Evolutionary conservation across 768 basidiomycete genomes (phyloP).

Genomic region (Coprinopsis sp.): DNA sequence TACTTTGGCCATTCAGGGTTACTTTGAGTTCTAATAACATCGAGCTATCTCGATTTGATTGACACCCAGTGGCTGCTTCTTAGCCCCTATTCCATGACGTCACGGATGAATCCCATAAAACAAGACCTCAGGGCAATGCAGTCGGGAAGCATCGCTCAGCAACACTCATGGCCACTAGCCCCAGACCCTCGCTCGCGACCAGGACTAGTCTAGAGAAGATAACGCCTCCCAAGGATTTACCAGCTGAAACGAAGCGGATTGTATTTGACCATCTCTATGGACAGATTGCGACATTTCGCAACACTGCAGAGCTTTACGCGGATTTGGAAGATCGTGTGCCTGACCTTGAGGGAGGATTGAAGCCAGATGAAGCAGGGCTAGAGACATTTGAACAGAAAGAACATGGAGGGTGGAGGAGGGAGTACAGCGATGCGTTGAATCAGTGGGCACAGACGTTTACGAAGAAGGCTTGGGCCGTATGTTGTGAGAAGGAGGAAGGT

Average conservation of each 20-base stretch:
- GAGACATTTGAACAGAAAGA: slow-evolving; percentile 4
- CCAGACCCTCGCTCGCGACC: not conserved
- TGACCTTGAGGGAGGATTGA: not conserved
- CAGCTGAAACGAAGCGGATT: slow-evolving; percentile 25
- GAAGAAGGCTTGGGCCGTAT: slow-evolving; percentile 40
- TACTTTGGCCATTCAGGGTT: too few relatives aligned
- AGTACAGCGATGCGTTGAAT: slow-evolving; percentile 31
- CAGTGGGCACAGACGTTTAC: slow-evolving; percentile 42
- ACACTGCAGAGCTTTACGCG: slow-evolving; percentile 37
- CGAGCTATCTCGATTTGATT: too few relatives aligned
- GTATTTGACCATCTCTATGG: slow-evolving; percentile 42
- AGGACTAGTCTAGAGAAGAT: slow-evolving; percentile 23
- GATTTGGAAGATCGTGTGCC: slow-evolving; percentile 22
- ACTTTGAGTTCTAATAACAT: too few relatives aligned
- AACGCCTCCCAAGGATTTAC: slow-evolving; percentile 37
- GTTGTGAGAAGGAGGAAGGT: slow-evolving; percentile 20
- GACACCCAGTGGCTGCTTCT: too few relatives aligned
- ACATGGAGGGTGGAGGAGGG: slow-evolving; percentile 11
- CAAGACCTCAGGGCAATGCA: too few relatives aligned
- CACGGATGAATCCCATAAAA: too few relatives aligned
- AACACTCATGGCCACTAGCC: not conserved
- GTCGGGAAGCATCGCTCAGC: too few relatives aligned
- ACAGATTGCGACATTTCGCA: slow-evolving; percentile 42
- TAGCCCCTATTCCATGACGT: too few relatives aligned
- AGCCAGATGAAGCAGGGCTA: not conserved